Percentiles rank a stretch among this genome's conserved stretches.
Evolutionary conservation across 2,329 filamentous ascomycete genomes (phyloP).

Genomic region (Xylaria digitata): DNA sequence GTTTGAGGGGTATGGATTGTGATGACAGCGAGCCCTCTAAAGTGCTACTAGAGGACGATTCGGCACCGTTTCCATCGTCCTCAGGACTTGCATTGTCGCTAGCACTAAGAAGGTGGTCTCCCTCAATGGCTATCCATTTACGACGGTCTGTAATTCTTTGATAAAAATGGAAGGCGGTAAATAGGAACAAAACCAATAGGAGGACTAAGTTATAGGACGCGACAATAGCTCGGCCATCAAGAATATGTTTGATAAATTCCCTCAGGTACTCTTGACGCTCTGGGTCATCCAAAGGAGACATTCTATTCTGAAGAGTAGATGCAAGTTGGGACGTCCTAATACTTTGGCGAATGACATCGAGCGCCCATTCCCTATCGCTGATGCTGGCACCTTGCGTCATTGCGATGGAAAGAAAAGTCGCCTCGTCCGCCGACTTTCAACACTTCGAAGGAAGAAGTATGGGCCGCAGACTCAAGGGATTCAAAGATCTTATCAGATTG

Average conservation of each 20-base stretch:
- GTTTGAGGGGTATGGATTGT: constrained; percentile 39
- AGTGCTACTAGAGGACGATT: constrained; percentile 53
- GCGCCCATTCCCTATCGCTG: constrained; percentile 37
- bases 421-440: constrained; percentile 1
- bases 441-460: constrained; percentile 15
- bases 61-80: constrained; percentile 36
- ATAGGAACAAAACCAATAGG: constrained; percentile 45
- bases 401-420: constrained; percentile 18
- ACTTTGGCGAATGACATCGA: constrained; percentile 41
- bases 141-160: constrained; percentile 40
- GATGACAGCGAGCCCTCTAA: constrained; percentile 46
- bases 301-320: constrained; percentile 22
- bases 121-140: constrained; percentile 45
- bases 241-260: constrained; percentile 49
- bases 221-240: constrained; percentile 50
- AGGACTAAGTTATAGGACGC: constrained; percentile 52
- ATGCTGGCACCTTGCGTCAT: constrained; percentile 31
- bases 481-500: constrained; percentile 48
- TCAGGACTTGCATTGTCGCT: constrained; percentile 19
- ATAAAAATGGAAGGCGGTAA: constrained; percentile 46
- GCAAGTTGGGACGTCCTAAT: constrained; percentile 39
- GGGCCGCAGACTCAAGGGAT: not conserved
- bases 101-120: constrained; percentile 7
- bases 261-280: constrained; percentile 52
- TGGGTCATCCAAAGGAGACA: constrained; percentile 42